Conservation (phyloP, 441 rosid genomes). For the Flueggea neowawraea region DNA sequence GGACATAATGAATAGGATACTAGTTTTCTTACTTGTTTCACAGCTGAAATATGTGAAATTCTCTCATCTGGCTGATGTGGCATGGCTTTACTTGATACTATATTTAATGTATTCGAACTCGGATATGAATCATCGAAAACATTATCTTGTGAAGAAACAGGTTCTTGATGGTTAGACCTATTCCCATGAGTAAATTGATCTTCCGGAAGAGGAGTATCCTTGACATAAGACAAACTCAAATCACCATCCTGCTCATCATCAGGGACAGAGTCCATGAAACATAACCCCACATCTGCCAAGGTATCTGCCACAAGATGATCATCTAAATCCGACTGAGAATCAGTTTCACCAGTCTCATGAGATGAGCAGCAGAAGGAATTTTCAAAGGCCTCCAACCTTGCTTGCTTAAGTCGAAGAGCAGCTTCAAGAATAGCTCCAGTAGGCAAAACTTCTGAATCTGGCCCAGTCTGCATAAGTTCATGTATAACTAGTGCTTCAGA, state of each 20-base stretch:
- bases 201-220: constrained; percentile 40
- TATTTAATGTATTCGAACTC: constrained; percentile 10
- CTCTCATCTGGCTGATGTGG: constrained; percentile 21
- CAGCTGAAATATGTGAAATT: constrained; percentile 16
- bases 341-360: constrained; percentile 31
- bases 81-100: constrained; percentile 15
- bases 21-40: constrained; percentile 30
- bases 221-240: constrained; percentile 39
- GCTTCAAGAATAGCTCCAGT: constrained; percentile 50
- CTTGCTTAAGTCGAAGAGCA: constrained; percentile 60
- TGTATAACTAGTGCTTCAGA: constrained; percentile 65
- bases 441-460: constrained; percentile 29
- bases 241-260: constrained; percentile 18
- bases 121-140: constrained; percentile 13
- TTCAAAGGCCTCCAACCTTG: constrained; percentile 39
- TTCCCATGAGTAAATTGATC: constrained; percentile 14
- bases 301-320: constrained; percentile 46
- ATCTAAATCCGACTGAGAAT: constrained; percentile 37
- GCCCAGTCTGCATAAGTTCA: constrained; percentile 39
- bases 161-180: constrained; percentile 12
- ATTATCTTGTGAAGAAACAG: constrained; percentile 8
- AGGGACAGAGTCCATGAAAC: constrained; percentile 14
- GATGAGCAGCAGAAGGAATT: constrained; percentile 17
- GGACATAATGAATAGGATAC: too few species aligned
- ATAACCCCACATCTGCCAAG: constrained; percentile 50